Conservation (phyloP, 768 basidiomycete species). For the Xerocomellus chrysenteron region DNA sequence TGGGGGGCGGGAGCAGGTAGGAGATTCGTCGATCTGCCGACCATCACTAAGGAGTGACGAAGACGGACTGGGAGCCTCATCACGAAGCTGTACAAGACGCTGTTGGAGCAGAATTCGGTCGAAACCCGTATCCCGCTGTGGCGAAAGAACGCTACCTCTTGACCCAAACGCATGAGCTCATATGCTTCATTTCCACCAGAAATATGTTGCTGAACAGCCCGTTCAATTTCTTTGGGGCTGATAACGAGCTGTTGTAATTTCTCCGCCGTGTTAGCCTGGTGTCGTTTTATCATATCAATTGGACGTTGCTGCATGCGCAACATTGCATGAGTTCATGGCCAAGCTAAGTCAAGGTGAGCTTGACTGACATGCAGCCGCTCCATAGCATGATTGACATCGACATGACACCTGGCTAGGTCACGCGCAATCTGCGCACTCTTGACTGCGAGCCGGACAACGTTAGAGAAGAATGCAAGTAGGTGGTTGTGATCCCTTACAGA, state of each 20-base stretch:
- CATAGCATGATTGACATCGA: conserved; percentile 43
- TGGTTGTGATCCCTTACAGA: conserved; percentile 33
- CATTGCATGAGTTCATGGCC: conserved; percentile 7
- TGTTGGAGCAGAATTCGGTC: background rate
- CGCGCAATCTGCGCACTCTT: conserved; percentile 46
- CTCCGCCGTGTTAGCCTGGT: conserved; percentile 37
- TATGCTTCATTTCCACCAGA: conserved; percentile 41
- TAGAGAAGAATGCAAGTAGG: conserved; percentile 1
- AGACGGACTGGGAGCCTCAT: background rate
- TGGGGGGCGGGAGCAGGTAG: conserved; percentile 18
- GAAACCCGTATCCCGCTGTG: background rate
- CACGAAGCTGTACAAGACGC: conserved; percentile 24
- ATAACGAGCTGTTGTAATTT: conserved; percentile 42
- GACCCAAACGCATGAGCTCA: too few species aligned
- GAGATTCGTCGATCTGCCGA: conserved; percentile 23
- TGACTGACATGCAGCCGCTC: conserved; percentile 42
- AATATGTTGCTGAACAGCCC: conserved; percentile 38
- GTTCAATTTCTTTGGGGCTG: conserved; percentile 35
- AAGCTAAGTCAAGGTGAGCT: background rate
- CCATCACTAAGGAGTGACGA: conserved; percentile 18
- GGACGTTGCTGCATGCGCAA: conserved; percentile 32
- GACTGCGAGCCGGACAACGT: conserved; percentile 30
- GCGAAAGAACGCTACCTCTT: too few species aligned
- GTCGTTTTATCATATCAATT: conserved; percentile 22
- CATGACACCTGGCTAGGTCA: conserved; percentile 43